Base-by-base conservation (phyloP, 345 rosid species). In the Citrus maxima region DNA sequence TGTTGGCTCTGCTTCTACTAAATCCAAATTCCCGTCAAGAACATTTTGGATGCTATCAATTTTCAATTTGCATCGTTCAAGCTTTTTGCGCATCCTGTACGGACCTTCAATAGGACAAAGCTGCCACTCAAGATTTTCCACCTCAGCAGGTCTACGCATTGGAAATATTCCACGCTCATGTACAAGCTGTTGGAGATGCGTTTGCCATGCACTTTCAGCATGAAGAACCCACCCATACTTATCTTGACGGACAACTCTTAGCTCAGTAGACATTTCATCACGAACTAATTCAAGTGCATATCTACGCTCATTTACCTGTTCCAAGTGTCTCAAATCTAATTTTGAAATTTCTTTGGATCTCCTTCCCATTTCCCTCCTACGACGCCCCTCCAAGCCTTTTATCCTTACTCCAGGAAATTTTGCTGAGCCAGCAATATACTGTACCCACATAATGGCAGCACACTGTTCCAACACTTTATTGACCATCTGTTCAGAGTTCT, bases 181-280 rank as follows among this genome's bases (percentile, higher is more conserved):
- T 64, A 97, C 93, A 86, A 97, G 95, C 85, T 97, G 98, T 83
- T 92, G 98, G 73, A 97, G 94, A 84, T 92, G 97, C 30, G 90
- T 94, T 83, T 97, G 95, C 99, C 99, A 97, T 88, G 92, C 97
- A 51, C 99, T 97, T 87, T 97, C 99, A 75, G 99, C 99, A 86
- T 97, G 98, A 63, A 97, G 97, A 85, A 97, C 92, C 99, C 99
- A 97, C 68, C 99, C 99, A 85, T 97, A 97, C 86, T 97, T 97
- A 82, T 94, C 97, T 87, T 97, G 99, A 76, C 99, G 96, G 75
- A 97, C 93, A 86, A 97, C 98, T 85, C 99, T 91, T 72, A 97
- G 88, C 88, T 97, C 99, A 67, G 99, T 94, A 79, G 99, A 90
- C 99, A 97, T 94, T 74, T 89, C 88, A 86, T 94, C 99, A 68